These are phyloP conservation scores for Mycena haematopus DNA, from an alignment of 768 basidiomycete genomes.

Conservation along the genomic window DNA sequence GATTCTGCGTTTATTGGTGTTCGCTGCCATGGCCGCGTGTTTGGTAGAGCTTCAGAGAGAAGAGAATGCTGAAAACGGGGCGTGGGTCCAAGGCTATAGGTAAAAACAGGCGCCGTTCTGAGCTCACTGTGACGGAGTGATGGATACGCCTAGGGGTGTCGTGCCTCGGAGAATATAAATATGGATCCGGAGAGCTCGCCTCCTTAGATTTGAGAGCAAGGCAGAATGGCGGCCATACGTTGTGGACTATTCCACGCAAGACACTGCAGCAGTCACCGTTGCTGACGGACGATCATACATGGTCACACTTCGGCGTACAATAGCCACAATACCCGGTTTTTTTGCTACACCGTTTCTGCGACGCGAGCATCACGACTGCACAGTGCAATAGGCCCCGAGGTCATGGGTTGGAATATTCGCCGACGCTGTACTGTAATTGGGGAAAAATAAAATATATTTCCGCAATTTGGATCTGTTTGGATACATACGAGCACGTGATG, in stretches of 20 bases:
- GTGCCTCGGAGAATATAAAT: slow-evolving; percentile 24
- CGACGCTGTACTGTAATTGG: too few species aligned
- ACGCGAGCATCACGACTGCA: too few species aligned
- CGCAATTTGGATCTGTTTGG: too few species aligned
- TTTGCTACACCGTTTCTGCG: too few species aligned
- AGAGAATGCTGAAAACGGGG: slow-evolving; percentile 13
- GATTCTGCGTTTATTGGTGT: slow-evolving; percentile 62
- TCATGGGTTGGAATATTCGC: too few species aligned
- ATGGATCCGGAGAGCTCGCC: slow-evolving; percentile 15
- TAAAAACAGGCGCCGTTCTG: slow-evolving; percentile 21
- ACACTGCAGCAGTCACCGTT: not conserved
- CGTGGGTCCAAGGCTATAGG: slow-evolving; percentile 11
- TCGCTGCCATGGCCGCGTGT: slow-evolving; percentile 12
- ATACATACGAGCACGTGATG: too few species aligned
- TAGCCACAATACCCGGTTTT: too few species aligned
- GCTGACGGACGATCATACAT: not conserved
- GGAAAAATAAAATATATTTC: too few species aligned
- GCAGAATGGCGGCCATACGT: slow-evolving; percentile 13
- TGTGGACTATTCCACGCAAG: slow-evolving; percentile 2
- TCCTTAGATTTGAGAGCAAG: slow-evolving; percentile 12
- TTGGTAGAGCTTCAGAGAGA: slow-evolving; percentile 9
- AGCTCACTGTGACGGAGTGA: slow-evolving; percentile 19
- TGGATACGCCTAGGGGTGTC: slow-evolving; percentile 5
- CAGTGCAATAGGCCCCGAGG: too few species aligned
- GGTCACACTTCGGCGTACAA: too few species aligned